A percentile compares a stretch with the other conserved stretches of the same genome.
Evolutionary conservation across 1,284 basidiomycete species (phyloP).

Genomic region (Somion occarium): DNA sequence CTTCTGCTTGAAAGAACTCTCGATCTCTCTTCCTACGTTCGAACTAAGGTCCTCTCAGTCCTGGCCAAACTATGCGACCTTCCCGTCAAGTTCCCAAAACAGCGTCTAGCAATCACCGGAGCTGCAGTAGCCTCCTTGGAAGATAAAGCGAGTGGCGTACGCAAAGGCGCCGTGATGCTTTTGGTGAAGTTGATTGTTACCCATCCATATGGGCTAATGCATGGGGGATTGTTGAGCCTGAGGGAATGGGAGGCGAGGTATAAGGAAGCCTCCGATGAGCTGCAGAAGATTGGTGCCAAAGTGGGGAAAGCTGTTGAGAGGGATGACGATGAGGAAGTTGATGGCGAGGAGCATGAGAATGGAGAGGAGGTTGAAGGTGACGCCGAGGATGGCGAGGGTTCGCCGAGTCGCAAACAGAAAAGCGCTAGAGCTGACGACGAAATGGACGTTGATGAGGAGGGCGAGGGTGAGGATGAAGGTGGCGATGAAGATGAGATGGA

Average conservation of each 20-base stretch:
- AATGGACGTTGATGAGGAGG: slow-evolving; percentile 51
- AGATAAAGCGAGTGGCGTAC: slow-evolving; percentile 87
- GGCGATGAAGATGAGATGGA: slow-evolving; percentile 29
- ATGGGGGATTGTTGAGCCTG: slow-evolving; percentile 79
- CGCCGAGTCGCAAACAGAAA: slow-evolving; percentile 26
- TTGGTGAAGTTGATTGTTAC: slow-evolving; percentile 79
- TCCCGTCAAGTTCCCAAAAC: slow-evolving; percentile 82
- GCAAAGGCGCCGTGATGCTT: slow-evolving; percentile 81
- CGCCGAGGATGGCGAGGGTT: slow-evolving; percentile 16
- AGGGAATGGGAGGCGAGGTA: slow-evolving; percentile 77
- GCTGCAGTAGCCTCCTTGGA: slow-evolving; percentile 79
- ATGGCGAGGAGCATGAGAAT: slow-evolving; percentile 30
- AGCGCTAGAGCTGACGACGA: slow-evolving; percentile 31
- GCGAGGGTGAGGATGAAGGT: slow-evolving; percentile 22
- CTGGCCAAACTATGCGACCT: slow-evolving; percentile 72
- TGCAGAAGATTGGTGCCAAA: slow-evolving; percentile 50
- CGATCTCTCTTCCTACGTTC: slow-evolving; percentile 89
- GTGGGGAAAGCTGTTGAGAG: slow-evolving; percentile 55
- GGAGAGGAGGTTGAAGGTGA: slow-evolving; percentile 25
- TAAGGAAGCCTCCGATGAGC: slow-evolving; percentile 57
- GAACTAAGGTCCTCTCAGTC: slow-evolving; percentile 81
- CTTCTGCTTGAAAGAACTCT: slow-evolving; percentile 84
- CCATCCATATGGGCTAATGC: slow-evolving; percentile 85
- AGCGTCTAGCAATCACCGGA: slow-evolving; percentile 74
- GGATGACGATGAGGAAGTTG: slow-evolving; percentile 38